phyloP scores from a whole-genome alignment of 2,329 filamentous ascomycete species.

The Neoscytalidium dimidiatum region DNA sequence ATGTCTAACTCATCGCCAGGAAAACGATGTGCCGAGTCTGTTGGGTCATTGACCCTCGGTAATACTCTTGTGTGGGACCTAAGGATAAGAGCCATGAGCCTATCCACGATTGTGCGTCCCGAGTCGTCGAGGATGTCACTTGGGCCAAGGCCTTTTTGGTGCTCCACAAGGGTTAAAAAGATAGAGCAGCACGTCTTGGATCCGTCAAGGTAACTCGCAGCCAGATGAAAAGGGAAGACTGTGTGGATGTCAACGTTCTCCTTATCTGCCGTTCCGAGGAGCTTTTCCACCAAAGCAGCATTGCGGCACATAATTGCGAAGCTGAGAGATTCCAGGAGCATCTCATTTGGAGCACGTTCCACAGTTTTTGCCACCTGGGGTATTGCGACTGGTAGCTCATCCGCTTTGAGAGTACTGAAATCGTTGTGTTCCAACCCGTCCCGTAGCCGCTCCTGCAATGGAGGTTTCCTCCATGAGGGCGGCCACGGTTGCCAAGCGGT shows the following conservation, averaged over 20 bases:
- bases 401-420: slow-evolving; percentile 29
- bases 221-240: slow-evolving; percentile 40
- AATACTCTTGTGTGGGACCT: slow-evolving; percentile 36
- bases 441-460: slow-evolving; percentile 23
- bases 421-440: slow-evolving; percentile 26
- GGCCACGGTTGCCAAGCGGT: slow-evolving; percentile 12
- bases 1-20: slow-evolving; percentile 45
- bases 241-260: not conserved
- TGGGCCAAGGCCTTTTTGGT: not conserved
- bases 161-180: slow-evolving; percentile 5
- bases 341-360: slow-evolving; percentile 23
- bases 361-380: slow-evolving; percentile 24
- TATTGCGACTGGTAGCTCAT: slow-evolving; percentile 22
- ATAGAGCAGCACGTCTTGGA: slow-evolving; percentile 36
- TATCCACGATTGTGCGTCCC: slow-evolving; percentile 44
- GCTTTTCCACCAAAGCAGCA: not conserved
- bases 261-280: not conserved
- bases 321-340: slow-evolving; percentile 23
- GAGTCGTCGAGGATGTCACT: slow-evolving; percentile 32
- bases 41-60: slow-evolving; percentile 31
- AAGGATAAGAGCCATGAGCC: slow-evolving; percentile 40
- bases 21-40: slow-evolving; percentile 32
- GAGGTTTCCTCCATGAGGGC: not conserved
- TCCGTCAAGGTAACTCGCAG: slow-evolving; percentile 41
- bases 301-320: slow-evolving; percentile 28